Evolutionary conservation across 768 basidiomycete species (phyloP).

Genomic region (Lactarius vividus): DNA sequence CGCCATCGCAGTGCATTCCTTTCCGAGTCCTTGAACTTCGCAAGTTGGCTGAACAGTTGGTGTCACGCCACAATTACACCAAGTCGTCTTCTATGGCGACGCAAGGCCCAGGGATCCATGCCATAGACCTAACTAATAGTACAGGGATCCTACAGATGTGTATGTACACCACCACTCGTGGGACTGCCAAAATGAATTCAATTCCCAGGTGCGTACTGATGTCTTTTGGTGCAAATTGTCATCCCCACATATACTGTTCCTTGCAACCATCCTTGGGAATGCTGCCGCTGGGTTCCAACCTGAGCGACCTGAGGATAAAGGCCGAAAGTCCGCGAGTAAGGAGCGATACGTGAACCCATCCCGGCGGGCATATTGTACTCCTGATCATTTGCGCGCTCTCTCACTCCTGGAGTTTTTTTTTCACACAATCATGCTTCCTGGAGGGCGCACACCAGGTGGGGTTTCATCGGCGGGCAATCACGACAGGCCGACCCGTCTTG

Average conservation of each 20-base stretch:
- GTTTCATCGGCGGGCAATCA: neutral
- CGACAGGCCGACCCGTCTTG: neutral
- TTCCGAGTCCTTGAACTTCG: neutral
- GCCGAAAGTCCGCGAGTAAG: conserved; percentile 8
- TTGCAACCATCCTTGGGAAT: neutral
- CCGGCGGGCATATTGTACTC: neutral
- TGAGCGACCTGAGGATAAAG: neutral
- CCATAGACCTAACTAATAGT: neutral
- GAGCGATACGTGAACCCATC: neutral
- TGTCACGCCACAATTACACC: neutral
- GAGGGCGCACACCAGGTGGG: neutral
- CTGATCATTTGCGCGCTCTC: neutral
- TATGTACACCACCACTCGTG: neutral
- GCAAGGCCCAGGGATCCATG: neutral
- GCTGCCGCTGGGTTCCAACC: conserved; percentile 7
- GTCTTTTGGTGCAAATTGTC: neutral
- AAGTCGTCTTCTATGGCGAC: neutral
- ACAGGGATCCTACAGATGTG: neutral
- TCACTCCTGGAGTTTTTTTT: neutral
- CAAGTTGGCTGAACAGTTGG: neutral
- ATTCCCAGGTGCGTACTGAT: neutral
- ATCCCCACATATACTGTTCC: neutral
- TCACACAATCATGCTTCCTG: neutral
- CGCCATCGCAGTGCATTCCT: neutral
- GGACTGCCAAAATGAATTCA: neutral